Evolutionary conservation across 2,329 filamentous ascomycete species (phyloP).

Genomic region (Diaporthe sp.): DNA sequence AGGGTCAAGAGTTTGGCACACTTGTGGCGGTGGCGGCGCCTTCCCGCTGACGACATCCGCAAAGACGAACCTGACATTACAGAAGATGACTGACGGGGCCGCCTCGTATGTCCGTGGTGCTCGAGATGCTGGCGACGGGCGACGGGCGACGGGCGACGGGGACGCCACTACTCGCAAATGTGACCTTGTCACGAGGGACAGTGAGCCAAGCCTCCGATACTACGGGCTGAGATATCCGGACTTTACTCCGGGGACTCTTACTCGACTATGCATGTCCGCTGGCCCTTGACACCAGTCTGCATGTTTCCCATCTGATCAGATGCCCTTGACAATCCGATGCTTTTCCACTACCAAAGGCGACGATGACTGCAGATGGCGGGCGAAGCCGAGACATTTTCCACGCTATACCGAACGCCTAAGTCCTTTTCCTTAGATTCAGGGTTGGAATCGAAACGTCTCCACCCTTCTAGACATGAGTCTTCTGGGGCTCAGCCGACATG

Average conservation of each 20-base stretch:
- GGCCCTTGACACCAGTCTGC: not conserved
- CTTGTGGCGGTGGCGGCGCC: not conserved
- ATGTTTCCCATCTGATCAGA: not conserved
- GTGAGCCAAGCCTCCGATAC: not conserved
- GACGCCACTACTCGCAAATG: not conserved
- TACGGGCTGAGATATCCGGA: not conserved
- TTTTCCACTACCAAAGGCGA: not conserved
- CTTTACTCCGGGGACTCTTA: not conserved
- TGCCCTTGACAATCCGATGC: not conserved
- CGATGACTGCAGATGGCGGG: not conserved
- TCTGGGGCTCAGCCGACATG: not conserved
- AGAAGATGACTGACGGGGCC: not conserved
- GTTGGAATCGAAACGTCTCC: not conserved
- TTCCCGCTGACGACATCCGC: constrained; percentile 11
- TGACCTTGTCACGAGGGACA: not conserved
- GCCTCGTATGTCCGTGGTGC: not conserved
- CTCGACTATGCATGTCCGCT: not conserved
- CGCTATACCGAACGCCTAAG: not conserved
- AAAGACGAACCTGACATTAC: not conserved
- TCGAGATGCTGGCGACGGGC: not conserved
- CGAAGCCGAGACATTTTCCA: not conserved
- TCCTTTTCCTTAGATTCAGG: not conserved
- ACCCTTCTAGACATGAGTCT: not conserved
- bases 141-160: not conserved
- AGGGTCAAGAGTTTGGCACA: not conserved